Percentiles rank a stretch among this genome's conserved stretches.
Evolutionary conservation across 257 asterid genomes (phyloP).

Genomic region (Jacaranda mimosifolia): DNA sequence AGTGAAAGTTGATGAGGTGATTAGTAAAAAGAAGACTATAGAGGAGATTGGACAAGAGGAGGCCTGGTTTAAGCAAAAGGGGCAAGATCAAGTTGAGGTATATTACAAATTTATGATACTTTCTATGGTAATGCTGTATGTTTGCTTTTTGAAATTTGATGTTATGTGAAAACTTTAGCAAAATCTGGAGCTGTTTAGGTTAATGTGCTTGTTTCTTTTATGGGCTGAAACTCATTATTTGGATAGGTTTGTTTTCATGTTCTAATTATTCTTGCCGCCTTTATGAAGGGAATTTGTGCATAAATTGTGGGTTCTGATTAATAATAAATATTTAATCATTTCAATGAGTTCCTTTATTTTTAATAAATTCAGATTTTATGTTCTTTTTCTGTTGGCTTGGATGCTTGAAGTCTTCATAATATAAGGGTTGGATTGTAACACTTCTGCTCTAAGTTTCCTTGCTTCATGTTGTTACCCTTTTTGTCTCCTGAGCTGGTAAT

Average conservation of each 20-base stretch:
- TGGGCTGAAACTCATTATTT: neutral
- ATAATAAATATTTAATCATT: neutral
- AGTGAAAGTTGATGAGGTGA: constrained; percentile 45
- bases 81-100: constrained; percentile 60
- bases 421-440: neutral
- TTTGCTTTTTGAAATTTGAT: neutral
- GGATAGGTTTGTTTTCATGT: neutral
- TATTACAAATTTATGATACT: neutral
- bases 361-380: neutral
- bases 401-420: neutral
- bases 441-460: neutral
- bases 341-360: neutral
- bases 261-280: neutral
- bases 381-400: neutral
- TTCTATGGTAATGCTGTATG: neutral
- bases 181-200: neutral
- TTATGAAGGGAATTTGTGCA: neutral
- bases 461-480: neutral
- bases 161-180: neutral
- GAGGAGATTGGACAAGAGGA: constrained; percentile 84
- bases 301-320: neutral
- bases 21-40: constrained; percentile 46
- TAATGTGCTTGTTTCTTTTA: neutral
- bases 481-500: neutral
- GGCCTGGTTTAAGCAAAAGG: constrained; percentile 66